Evolutionary conservation across 108 stramenopile genomes (phyloP), one percentile per base, ranked within the genome.

Genomic region (Aurantiochytrium sp.): DNA sequence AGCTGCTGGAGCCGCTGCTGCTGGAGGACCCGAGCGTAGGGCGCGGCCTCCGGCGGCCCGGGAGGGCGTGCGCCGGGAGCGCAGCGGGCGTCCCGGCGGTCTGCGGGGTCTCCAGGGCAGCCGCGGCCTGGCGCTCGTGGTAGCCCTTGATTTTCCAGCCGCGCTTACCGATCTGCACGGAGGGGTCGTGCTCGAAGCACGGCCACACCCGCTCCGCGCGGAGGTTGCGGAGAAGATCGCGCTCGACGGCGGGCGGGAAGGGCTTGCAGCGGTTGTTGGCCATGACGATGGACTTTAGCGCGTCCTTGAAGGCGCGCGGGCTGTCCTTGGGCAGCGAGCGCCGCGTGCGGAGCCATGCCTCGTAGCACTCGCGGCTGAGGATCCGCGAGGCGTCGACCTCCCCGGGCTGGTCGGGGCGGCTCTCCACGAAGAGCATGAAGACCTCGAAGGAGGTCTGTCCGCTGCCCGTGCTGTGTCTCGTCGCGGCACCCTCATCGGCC

Each of bases 301-400:
- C 73, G 45, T 81, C 73, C 1, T 81, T 1, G 45, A 81, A 81
- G n/a, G 69, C 69, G 8, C 69, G 69, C 37, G 69, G 69, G 42
- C 42, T 41, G 45, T 81, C 45, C n/a, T 81, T 81, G 24, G 69
- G 69, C 12, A 81, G 24, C 24, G 42, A 45, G 24, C 45, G 21
- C 0, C 69, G 69, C 30, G 69, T 81, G 21, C 30, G 37, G 10
- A 81, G 69, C 69, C 69, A 81, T 1, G 37, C 45, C 45, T 81
- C 69, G 69, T 45, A 81, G 69, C 69, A 81, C 69, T 81, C 69
- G 42, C 42, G 21, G 69, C 69, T 81, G 24, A 81, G 69, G 2
- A 81, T 81, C 10, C 69, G 8, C 17, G 59, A 65, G 31, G 59
- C 59, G 32, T 65, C 59, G 59, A 65, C n/a, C 0, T 2, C 59